Evolutionary conservation across 768 basidiomycete species (phyloP), one percentile per base, ranked within the genome.

Genomic region (Boletellus ananiceps): DNA sequence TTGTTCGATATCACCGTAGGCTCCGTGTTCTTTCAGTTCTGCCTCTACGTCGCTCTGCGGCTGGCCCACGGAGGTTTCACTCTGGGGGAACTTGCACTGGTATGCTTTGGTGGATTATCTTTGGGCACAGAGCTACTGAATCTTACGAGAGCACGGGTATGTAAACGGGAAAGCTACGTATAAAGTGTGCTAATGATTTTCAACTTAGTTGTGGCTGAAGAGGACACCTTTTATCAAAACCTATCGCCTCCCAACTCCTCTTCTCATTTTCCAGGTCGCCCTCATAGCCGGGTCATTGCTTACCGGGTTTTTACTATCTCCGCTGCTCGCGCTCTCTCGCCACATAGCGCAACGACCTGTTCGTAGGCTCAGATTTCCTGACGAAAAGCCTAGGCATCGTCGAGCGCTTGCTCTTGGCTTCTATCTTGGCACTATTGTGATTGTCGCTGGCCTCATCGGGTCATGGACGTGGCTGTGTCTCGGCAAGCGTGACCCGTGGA

Each of bases 1-100:
- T 75, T 79, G 53, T 81, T 88, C 48, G 94, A 97, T 59, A 75
- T 89, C 47, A 69, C 79, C 13, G 71, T 86, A 19, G 78, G 80
- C 32, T 82, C 91, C 2, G 62, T 88, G 37, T 92, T 94, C 70
- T 96, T 87, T 66, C 96, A 97, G 64, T 86, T 93, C 62, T 82
- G 91, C 44, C 73, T 98, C 40, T 99, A 98, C 66, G 75, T 88
- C 40, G 88, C 88, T 36, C 77, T 96, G 36, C 81, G 96, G 19
- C 76, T 99, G 38, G 94, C 93, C 4, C 88, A 96, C 59, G 81
- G 88, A n/a, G 90, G 89, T 11, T 94, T 98, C 69, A 98, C 94
- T 0, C 78, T 99, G 1, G 96, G 96, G 29, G 96, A 99, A 65
- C 77, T 98, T 15, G 87, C 86, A 21, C 70, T 97, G 21, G 89